These are phyloP conservation scores for Aspergillus novofumigatus DNA, from an alignment of 2,329 filamentous ascomycete species.

Conservation along the genomic window DNA sequence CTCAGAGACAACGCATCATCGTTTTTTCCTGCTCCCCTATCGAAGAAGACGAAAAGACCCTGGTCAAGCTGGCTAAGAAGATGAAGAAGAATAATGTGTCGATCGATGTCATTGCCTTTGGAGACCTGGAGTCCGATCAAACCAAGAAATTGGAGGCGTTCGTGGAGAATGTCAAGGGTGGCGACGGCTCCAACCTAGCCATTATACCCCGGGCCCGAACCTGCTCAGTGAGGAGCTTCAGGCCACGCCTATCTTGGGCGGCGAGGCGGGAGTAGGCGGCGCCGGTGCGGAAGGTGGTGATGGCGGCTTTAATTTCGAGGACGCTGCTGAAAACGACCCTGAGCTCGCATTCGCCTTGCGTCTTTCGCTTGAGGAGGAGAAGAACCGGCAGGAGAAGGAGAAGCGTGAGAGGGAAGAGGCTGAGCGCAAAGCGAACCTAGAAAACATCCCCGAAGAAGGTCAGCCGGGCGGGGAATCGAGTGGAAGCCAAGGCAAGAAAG, in stretches of 20 bases:
- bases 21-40: constrained; percentile 94
- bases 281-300: constrained; percentile 51
- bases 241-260: constrained; percentile 81
- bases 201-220: constrained; percentile 85
- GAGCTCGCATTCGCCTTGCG: constrained; percentile 90
- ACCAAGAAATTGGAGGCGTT: constrained; percentile 88
- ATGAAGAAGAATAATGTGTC: constrained; percentile 98
- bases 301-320: constrained; percentile 67
- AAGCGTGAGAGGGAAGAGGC: constrained; percentile 70
- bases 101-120: constrained; percentile 93
- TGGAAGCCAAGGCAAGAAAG: constrained; percentile 51
- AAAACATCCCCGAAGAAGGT: constrained; percentile 75
- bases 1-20: constrained; percentile 92
- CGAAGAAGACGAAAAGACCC: constrained; percentile 80
- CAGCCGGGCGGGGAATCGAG: constrained; percentile 63
- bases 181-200: constrained; percentile 85
- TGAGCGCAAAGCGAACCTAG: constrained; percentile 70
- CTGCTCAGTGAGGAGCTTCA: constrained; percentile 90
- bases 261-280: constrained; percentile 61
- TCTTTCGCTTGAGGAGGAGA: constrained; percentile 98
- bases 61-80: constrained; percentile 87
- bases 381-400: constrained; percentile 83
- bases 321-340: constrained; percentile 78
- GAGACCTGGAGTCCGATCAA: constrained; percentile 84
- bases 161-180: constrained; percentile 86